phyloP scores from a whole-genome alignment of 2,329 filamentous ascomycete species.

The Dactylella cylindrospora region DNA sequence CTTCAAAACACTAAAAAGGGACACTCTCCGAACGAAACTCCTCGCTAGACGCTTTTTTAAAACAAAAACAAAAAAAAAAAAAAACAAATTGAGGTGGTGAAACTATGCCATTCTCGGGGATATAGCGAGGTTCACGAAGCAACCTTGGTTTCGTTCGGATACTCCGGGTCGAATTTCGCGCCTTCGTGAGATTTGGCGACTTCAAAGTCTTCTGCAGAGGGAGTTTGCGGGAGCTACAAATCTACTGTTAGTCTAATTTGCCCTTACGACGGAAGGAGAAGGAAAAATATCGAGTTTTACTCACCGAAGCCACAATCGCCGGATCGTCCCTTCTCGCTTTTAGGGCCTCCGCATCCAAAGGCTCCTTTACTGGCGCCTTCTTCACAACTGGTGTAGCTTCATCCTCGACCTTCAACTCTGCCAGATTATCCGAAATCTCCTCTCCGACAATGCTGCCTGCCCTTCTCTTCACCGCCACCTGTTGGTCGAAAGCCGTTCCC shows the following conservation, averaged over 20 bases:
- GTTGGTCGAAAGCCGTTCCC: conserved; percentile 38
- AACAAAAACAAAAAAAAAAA: conserved; percentile 2
- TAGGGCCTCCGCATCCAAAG: conserved; percentile 7
- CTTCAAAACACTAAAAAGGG: conserved; percentile 4
- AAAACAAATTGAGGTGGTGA: conserved; percentile 5
- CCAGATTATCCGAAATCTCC: conserved; percentile 27
- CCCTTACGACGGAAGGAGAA: neutral
- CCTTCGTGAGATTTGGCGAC: conserved; percentile 32
- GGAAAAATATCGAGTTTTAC: neutral
- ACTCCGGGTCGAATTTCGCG: conserved; percentile 31
- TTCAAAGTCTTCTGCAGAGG: conserved; percentile 35
- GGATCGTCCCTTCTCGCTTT: conserved; percentile 29
- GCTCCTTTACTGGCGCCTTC: conserved; percentile 1
- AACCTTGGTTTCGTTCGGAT: conserved; percentile 32
- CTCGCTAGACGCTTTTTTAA: conserved; percentile 23
- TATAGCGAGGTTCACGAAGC: too few relatives aligned
- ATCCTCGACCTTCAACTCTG: conserved; percentile 20
- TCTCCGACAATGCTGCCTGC: conserved; percentile 40
- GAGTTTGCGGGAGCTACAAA: conserved; percentile 31
- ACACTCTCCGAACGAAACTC: too few relatives aligned
- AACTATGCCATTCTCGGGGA: neutral
- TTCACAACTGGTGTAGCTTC: conserved; percentile 6
- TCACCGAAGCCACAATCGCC: conserved; percentile 33
- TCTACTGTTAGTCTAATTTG: neutral
- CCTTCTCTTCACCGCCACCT: conserved; percentile 33